Evolutionary conservation across 176 grass and related monocot genomes (phyloP), one percentile per base, ranked within the genome.

Genomic region (Chrysopogon serrulatus): DNA sequence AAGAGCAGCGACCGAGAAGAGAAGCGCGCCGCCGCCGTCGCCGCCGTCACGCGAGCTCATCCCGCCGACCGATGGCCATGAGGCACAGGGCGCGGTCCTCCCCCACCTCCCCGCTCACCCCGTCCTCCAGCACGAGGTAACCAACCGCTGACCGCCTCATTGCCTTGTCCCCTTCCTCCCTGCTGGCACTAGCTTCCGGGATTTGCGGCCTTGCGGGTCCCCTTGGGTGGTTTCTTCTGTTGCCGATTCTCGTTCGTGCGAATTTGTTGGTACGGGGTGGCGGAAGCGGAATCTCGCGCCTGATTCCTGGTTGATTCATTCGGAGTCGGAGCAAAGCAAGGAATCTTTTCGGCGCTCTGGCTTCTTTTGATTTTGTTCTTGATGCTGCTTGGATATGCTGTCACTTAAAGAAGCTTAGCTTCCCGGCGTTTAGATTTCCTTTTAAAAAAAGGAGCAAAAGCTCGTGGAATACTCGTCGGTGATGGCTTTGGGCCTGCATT

Each of bases 11-110:
- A 12, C 16, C 37, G 26, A 60, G 39, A 40, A 6, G 44, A 47
- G 43, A 32, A 73, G 27, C 43, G 26, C 14, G 27, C 71, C 8
- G 10, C 56, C 36, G 9, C 27, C 5, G 36, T 24, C 3, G 51
- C 51, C n/a, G 2, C 40, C 28, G 35, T n/a, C n/a, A n/a, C 28
- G 15, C 24, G 75, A 78, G 44, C 36, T 61, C 37, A 43, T 71
- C 68, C 70, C 27, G 70, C 27, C 42, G n/a, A 14, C 10, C 66
- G 23, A 71, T 66, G 59, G 65, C 83, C 19, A 92, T 89, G 87
- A 89, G 90, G 76, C 87, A 92, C 83, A 64, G 90, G 76, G 48
- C 75, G 42, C 80, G 83, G 24, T 83, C 87, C 62, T 69, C 87
- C 43, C 83, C 90, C 5, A 90, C 71, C 34, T 77, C 88, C 72